phyloP scores from a whole-genome alignment of 192 early-diverging fungal species.

The Backusella australiensis region DNA sequence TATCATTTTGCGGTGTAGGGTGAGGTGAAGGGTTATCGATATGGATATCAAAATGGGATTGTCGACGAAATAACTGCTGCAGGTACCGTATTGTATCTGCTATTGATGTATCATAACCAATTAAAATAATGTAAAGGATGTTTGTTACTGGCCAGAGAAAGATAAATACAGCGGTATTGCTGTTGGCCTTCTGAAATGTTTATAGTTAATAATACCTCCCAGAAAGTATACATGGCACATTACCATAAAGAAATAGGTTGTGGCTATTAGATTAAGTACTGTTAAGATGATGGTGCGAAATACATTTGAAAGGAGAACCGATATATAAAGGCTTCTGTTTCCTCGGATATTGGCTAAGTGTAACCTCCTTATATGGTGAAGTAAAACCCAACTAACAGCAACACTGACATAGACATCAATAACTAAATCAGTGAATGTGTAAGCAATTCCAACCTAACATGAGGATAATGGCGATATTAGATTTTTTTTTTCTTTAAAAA shows the following conservation, averaged over 20 bases:
- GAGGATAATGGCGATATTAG: not conserved
- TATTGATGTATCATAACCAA: not conserved
- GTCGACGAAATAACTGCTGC: not conserved
- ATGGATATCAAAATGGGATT: not conserved
- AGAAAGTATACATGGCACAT: not conserved
- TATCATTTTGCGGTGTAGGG: not conserved
- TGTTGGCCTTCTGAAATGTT: not conserved
- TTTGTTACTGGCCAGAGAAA: slow-evolving; percentile 1
- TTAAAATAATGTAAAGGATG: not conserved
- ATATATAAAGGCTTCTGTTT: not conserved
- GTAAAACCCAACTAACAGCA: not conserved
- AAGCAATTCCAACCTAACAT: not conserved
- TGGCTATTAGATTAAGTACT: not conserved
- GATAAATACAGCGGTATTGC: not conserved
- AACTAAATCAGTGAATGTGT: not conserved
- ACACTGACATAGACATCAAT: not conserved
- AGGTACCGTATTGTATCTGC: not conserved
- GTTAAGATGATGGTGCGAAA: not conserved
- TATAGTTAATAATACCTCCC: not conserved
- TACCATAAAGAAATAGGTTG: not conserved
- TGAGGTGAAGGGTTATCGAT: not conserved
- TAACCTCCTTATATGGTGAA: not conserved
- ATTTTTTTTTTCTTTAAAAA: not conserved
- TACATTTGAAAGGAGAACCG: not conserved
- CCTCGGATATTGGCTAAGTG: not conserved